These are phyloP conservation scores for Pichia sp. DNA, from an alignment of 1,139 yeast genomes.

Conservation along the genomic window DNA sequence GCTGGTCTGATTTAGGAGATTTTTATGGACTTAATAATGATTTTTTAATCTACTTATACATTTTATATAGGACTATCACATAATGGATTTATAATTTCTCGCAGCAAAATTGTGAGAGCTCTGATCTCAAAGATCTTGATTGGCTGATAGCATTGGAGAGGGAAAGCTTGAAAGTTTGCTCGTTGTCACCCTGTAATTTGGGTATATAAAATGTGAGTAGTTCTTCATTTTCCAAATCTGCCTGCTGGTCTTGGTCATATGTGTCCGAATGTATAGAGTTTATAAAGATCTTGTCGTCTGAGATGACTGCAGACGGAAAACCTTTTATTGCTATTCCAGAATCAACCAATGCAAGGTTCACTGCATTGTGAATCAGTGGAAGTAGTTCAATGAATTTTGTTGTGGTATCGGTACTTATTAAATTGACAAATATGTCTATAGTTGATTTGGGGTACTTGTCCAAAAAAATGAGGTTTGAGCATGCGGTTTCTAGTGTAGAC, in stretches of 20 bases:
- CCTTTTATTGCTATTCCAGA: constrained; percentile 79
- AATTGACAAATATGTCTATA: constrained; percentile 71
- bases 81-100: constrained; percentile 8
- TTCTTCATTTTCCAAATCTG: constrained; percentile 34
- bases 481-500: constrained; percentile 43
- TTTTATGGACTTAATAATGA: not conserved
- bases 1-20: not conserved
- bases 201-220: constrained; percentile 51
- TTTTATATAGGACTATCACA: not conserved
- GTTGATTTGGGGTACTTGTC: constrained; percentile 85
- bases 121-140: constrained; percentile 44
- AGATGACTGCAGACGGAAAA: constrained; percentile 50
- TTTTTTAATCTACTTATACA: not conserved
- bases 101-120: constrained; percentile 36
- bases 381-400: constrained; percentile 37
- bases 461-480: constrained; percentile 52
- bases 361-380: constrained; percentile 51
- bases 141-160: constrained; percentile 40
- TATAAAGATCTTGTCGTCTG: constrained; percentile 6
- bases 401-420: constrained; percentile 46
- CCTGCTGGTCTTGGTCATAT: constrained; percentile 9
- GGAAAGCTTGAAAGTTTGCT: constrained; percentile 8
- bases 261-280: constrained; percentile 22
- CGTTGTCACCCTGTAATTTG: constrained; percentile 28
- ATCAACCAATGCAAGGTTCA: constrained; percentile 73